phyloP scores from a whole-genome alignment of 2,329 filamentous ascomycete genomes.

The Zymoseptoria pseudotritici region DNA sequence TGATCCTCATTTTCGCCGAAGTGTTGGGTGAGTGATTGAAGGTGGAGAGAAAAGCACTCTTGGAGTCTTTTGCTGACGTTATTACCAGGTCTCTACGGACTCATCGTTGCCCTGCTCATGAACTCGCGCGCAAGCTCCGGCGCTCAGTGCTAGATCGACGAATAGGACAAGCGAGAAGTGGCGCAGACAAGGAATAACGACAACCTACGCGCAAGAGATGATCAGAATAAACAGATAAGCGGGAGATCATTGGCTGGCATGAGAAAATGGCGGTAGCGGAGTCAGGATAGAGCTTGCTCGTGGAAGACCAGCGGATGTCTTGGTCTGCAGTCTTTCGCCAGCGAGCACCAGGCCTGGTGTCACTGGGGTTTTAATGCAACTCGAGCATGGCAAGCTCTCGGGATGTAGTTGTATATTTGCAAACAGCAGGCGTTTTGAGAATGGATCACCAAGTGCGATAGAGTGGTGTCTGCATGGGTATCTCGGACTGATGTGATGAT shows the following conservation, averaged over 20 bases:
- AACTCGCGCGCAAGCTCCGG: constrained; percentile 69
- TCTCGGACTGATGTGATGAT: background rate
- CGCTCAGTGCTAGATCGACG: constrained; percentile 56
- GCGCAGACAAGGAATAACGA: constrained; percentile 34
- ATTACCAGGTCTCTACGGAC: constrained; percentile 80
- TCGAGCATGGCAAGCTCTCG: background rate
- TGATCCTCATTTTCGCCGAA: constrained; percentile 99
- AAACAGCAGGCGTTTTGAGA: constrained; percentile 14
- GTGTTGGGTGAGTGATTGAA: constrained; percentile 66
- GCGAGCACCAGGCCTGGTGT: background rate
- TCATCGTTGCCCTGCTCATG: constrained; percentile 98
- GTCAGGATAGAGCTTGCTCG: background rate
- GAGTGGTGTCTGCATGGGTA: constrained; percentile 13
- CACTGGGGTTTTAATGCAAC: background rate
- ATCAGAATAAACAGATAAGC: background rate
- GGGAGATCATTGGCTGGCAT: background rate
- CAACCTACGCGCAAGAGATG: constrained; percentile 12
- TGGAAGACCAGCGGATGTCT: background rate
- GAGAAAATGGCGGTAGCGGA: background rate
- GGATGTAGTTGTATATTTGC: constrained; percentile 21
- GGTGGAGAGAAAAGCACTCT: background rate
- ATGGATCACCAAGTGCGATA: constrained; percentile 7
- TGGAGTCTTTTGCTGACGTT: constrained; percentile 8
- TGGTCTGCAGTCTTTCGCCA: background rate
- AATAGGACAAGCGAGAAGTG: constrained; percentile 39